phyloP scores from a whole-genome alignment of 441 rosid species.

The Eruca vesicaria region DNA sequence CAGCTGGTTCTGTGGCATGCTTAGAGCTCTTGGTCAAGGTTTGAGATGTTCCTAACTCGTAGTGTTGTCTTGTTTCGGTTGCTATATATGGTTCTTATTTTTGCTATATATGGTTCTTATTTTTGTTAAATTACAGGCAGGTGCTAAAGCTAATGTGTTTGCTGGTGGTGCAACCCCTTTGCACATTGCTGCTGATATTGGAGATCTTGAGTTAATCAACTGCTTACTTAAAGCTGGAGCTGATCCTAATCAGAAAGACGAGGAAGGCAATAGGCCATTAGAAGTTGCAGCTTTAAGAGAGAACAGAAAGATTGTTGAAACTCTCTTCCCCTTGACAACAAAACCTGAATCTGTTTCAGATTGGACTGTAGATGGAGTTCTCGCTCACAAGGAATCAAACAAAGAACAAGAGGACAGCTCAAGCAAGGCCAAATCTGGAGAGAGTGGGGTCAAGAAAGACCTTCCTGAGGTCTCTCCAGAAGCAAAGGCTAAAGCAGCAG shows the following conservation, averaged over 20 bases:
- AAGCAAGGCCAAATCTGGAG: slow-evolving; percentile 29
- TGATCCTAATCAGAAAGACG: slow-evolving; percentile 74
- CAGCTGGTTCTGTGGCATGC: slow-evolving; percentile 82
- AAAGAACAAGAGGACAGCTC: slow-evolving; percentile 44
- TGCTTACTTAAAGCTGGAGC: slow-evolving; percentile 81
- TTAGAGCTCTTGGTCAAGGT: slow-evolving; percentile 80
- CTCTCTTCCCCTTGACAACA: slow-evolving; percentile 68
- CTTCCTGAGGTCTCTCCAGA: slow-evolving; percentile 74
- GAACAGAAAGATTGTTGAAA: slow-evolving; percentile 62
- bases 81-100: slow-evolving; percentile 8
- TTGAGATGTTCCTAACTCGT: slow-evolving; percentile 24
- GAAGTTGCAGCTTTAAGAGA: slow-evolving; percentile 83
- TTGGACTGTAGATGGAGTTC: slow-evolving; percentile 81
- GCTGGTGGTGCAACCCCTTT: slow-evolving; percentile 95
- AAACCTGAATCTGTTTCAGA: slow-evolving; percentile 52
- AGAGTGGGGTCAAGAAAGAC: slow-evolving; percentile 38
- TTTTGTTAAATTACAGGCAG: slow-evolving; percentile 59
- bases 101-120: background rate
- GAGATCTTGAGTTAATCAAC: slow-evolving; percentile 64
- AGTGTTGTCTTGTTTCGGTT: background rate
- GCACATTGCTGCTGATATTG: slow-evolving; percentile 87
- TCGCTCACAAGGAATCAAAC: slow-evolving; percentile 52
- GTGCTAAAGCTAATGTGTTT: slow-evolving; percentile 69
- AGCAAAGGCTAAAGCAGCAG: slow-evolving; percentile 81
- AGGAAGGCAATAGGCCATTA: slow-evolving; percentile 82